Evolutionary conservation across 2,329 filamentous ascomycete species (phyloP).

Genomic region (Sporothrix pallida): DNA sequence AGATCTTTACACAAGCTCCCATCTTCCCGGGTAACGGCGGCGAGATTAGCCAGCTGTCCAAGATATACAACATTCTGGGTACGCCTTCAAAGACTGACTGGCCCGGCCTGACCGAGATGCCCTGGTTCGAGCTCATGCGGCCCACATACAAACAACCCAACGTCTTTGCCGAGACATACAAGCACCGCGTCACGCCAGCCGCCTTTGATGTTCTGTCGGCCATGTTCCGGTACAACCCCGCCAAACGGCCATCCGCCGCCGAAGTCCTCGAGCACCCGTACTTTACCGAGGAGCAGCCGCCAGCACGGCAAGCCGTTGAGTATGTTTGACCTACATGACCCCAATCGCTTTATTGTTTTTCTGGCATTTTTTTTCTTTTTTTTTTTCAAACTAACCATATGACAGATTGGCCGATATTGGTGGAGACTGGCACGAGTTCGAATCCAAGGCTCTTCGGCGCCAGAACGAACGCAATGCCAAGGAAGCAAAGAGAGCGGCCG

Average conservation of each 20-base stretch:
- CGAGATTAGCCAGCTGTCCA: conserved; percentile 95
- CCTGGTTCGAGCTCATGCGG: conserved; percentile 92
- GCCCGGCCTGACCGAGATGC: conserved; percentile 90
- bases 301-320: conserved; percentile 78
- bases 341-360: neutral
- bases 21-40: conserved; percentile 95
- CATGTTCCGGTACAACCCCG: conserved; percentile 91
- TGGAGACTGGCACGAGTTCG: conserved; percentile 98
- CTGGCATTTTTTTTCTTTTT: conserved; percentile 43
- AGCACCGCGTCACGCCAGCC: conserved; percentile 74
- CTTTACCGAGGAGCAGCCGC: conserved; percentile 81
- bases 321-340: conserved; percentile 54
- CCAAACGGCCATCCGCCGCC: conserved; percentile 79
- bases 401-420: conserved; percentile 75
- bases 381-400: conserved; percentile 3
- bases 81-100: conserved; percentile 85
- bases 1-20: conserved; percentile 91
- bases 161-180: conserved; percentile 83
- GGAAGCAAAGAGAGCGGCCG: conserved; percentile 53
- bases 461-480: conserved; percentile 76
- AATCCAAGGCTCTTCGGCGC: conserved; percentile 91
- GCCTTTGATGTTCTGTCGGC: conserved; percentile 81
- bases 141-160: conserved; percentile 75
- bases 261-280: conserved; percentile 87
- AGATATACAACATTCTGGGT: conserved; percentile 91